Conservation (phyloP, 192 early-diverging fungal species). For the Rhizophagus prolifer region DNA sequence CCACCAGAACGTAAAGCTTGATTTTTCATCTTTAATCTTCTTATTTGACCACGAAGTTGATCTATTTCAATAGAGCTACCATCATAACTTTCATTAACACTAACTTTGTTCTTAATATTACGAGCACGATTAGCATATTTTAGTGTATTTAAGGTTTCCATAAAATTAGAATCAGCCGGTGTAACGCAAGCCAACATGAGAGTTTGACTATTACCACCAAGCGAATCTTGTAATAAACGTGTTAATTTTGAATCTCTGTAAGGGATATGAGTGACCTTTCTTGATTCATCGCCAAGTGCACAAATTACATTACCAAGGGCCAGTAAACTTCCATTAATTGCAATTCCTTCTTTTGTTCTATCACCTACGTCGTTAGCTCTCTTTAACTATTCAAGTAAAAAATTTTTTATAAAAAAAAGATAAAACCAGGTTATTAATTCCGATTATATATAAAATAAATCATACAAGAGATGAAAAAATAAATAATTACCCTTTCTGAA, state of each 20-base stretch:
- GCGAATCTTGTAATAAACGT: conserved; percentile 93
- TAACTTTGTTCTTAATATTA: conserved; percentile 59
- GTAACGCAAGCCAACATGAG: conserved; percentile 95
- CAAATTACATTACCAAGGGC: conserved; percentile 98
- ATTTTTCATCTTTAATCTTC: conserved; percentile 44
- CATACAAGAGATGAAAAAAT: too few relatives aligned
- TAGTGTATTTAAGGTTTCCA: conserved; percentile 93
- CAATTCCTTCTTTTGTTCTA: conserved; percentile 92
- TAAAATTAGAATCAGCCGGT: conserved; percentile 78
- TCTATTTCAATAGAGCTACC: too few relatives aligned
- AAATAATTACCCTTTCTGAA: conserved; percentile 74
- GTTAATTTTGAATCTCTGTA: conserved; percentile 98
- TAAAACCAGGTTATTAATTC: too few relatives aligned
- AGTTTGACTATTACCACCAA: conserved; percentile 93
- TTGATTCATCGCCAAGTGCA: conserved; percentile 80
- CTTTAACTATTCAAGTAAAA: too few relatives aligned
- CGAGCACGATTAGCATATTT: conserved; percentile 75
- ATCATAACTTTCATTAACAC: conserved; percentile 33
- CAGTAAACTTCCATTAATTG: conserved; percentile 94
- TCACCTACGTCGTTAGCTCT: conserved; percentile 80
- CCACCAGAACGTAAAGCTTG: not conserved
- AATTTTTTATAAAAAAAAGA: too few relatives aligned
- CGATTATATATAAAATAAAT: too few relatives aligned
- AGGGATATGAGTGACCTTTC: conserved; percentile 76
- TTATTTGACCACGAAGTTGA: too few relatives aligned